Percentiles rank a stretch among this genome's conserved stretches.
phyloP scores from a whole-genome alignment of 2,329 filamentous ascomycete species.

The Teratosphaeria nubilosa region DNA sequence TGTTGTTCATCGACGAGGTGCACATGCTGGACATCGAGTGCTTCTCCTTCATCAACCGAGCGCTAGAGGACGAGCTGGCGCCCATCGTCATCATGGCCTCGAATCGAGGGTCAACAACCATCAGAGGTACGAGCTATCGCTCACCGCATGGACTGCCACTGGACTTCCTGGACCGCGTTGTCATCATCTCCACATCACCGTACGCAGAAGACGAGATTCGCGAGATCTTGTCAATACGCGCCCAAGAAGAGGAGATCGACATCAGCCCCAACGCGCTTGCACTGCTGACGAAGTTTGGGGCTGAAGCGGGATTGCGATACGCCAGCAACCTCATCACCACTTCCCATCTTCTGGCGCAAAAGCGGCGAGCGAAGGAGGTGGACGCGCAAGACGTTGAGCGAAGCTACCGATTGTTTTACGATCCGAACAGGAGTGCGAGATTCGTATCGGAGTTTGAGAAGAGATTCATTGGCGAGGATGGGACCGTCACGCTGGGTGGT shows the following conservation, averaged over 20 bases:
- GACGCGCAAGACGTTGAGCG: constrained; percentile 81
- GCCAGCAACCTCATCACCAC: constrained; percentile 98
- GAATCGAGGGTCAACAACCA: constrained; percentile 84
- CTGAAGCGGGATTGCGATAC: constrained; percentile 85
- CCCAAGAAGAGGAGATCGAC: constrained; percentile 93
- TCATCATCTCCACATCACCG: constrained; percentile 87
- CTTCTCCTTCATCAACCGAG: constrained; percentile 97
- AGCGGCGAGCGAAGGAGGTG: constrained; percentile 76
- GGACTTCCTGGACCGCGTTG: constrained; percentile 90
- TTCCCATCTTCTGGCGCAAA: constrained; percentile 75
- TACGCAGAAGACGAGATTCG: constrained; percentile 79
- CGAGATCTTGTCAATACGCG: constrained; percentile 84
- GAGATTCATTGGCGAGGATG: constrained; percentile 80
- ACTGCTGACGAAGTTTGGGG: constrained; percentile 87
- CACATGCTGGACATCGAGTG: constrained; percentile 99
- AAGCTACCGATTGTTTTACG: constrained; percentile 90
- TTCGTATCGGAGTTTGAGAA: constrained; percentile 88
- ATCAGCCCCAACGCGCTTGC: constrained; percentile 81
- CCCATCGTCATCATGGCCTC: constrained; percentile 99
- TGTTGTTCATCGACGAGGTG: constrained; percentile 96
- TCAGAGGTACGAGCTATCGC: constrained; percentile 85
- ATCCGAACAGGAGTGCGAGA: constrained; percentile 74
- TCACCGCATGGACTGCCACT: constrained; percentile 89
- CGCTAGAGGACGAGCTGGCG: constrained; percentile 85
- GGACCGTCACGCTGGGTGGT: constrained; percentile 58